A percentile compares a stretch with the other conserved stretches of the same genome.
Conservation (phyloP, 2,329 filamentous ascomycete species). For the Exophiala oligosperma region DNA sequence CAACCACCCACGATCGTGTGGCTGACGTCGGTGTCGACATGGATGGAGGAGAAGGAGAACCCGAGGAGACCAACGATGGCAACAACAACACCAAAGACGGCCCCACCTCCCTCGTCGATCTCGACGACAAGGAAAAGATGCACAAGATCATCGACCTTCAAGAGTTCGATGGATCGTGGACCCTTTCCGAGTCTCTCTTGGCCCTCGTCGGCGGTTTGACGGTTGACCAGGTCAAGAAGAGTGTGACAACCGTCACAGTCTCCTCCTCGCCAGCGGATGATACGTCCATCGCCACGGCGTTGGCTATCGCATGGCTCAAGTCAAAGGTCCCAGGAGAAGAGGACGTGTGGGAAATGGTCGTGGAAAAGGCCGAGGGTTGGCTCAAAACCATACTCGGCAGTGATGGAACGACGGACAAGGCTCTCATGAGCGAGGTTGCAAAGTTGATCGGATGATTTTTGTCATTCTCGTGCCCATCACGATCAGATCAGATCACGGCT, state of each 20-base stretch:
- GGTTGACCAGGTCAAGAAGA: conserved; percentile 8
- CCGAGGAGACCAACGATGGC: neutral
- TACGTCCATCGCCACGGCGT: conserved; percentile 33
- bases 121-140: conserved; percentile 31
- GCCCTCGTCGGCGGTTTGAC: conserved; percentile 22
- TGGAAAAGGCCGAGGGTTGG: conserved; percentile 60
- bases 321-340: conserved; percentile 43
- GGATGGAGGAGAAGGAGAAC: neutral
- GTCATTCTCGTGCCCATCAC: neutral
- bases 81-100: neutral
- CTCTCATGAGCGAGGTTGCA: neutral
- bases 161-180: conserved; percentile 57
- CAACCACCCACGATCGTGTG: no score
- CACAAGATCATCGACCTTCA: conserved; percentile 56
- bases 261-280: conserved; percentile 1
- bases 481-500: neutral
- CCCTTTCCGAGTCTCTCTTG: conserved; percentile 33
- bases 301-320: conserved; percentile 54
- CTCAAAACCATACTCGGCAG: conserved; percentile 33
- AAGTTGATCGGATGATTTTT: neutral
- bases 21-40: no score
- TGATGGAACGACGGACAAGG: conserved; percentile 2
- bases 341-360: conserved; percentile 65
- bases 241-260: conserved; percentile 7
- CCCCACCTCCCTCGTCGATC: neutral